Evolutionary conservation across 257 asterid genomes (phyloP).

Genomic region (Galeopsis tetrahit): DNA sequence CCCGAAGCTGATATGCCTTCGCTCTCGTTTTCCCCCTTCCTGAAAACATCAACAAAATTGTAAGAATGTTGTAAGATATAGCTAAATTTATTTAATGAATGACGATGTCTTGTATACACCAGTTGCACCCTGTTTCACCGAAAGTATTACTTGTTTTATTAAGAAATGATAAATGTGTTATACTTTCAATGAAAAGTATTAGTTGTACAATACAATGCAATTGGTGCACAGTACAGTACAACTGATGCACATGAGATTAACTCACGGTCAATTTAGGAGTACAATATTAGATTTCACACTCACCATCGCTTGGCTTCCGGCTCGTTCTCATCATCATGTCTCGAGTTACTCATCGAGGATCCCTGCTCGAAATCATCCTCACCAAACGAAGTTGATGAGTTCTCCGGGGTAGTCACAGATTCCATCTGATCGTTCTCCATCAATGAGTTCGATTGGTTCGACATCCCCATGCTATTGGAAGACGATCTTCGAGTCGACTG

Average conservation of each 20-base stretch:
- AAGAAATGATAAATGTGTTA: neutral
- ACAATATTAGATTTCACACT: conserved; percentile 25
- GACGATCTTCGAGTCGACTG: conserved; percentile 73
- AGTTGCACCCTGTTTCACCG: no score
- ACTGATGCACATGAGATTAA: no score
- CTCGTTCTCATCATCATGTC: conserved; percentile 74
- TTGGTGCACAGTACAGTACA: no score
- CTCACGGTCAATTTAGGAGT: no score
- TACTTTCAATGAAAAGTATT: no score
- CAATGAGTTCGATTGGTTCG: conserved; percentile 40
- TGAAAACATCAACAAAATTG: conserved; percentile 32
- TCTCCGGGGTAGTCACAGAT: conserved; percentile 51
- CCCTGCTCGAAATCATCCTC: conserved; percentile 84
- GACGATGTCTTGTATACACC: neutral
- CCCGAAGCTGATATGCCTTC: conserved; percentile 73
- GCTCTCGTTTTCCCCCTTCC: conserved; percentile 78
- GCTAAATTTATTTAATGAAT: neutral
- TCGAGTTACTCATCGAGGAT: conserved; percentile 68
- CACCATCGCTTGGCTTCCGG: conserved; percentile 90
- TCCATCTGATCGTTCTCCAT: conserved; percentile 51
- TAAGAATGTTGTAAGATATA: neutral
- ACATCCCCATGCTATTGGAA: conserved; percentile 49
- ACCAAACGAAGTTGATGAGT: conserved; percentile 80
- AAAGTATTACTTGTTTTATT: neutral
- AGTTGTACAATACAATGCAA: no score